Base-by-base conservation (phyloP, 306 rosid genomes). In the Glycine latifolia region DNA sequence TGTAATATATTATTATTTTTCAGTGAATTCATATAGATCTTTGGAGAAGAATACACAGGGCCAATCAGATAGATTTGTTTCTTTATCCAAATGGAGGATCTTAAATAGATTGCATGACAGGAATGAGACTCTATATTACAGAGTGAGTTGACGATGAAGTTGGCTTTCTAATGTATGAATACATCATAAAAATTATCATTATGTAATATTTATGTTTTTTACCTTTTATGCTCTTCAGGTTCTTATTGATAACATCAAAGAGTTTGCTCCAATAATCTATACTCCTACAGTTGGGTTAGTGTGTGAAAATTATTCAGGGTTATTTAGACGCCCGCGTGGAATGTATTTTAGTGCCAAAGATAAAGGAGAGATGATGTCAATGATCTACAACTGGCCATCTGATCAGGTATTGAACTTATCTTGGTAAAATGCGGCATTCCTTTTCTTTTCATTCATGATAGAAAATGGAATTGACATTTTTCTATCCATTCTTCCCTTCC, bases 281-380 rank as follows among this genome's bases (percentile, higher is more conserved):
- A 94, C 98, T 71, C 98, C 98, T 17, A 94, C 98, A 4, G 98
- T 94, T 17, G 98, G 98, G 26, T 77, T 91, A 67, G 98, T 94
- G 3, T 91, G 98, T 75, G 91, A 94, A 82, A 94, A 94, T 73
- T 94, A 94, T 86, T 94, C 97, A 0, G 98, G 98, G 47, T 89
- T 94, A 75, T 94, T 87, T 70, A 86, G 98, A 79, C 93, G 98
- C 67, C 97, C 98, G 0, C 98, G 98, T 14, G 98, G 98, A 62
- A 94, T 94, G 98, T 94, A 94, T 85, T 94, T 94, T 86, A 88
- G 98, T 87, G 97, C 94, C 46, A 94, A 90, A 85, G 98, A 94
- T 85, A 94, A 88, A 81, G 98, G 98, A 67, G 98, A 94, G 86
- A 94, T 94, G 98, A 91, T 90, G 97, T 91, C 98, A 47, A 94